phyloP scores from a whole-genome alignment of 306 rosid genomes.

The Sophora flavescens region DNA sequence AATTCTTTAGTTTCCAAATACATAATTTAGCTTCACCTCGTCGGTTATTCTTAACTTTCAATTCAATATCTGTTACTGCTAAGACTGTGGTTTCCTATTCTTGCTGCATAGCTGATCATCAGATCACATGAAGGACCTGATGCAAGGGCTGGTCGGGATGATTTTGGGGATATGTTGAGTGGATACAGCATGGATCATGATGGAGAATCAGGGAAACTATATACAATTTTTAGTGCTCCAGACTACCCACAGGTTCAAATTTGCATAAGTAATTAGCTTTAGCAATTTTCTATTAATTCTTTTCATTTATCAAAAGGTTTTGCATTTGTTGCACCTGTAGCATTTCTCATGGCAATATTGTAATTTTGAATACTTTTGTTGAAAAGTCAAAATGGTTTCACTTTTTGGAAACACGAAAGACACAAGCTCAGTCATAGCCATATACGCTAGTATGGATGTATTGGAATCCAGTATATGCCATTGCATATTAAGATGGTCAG shows the following conservation, averaged over 20 bases:
- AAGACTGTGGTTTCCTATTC: slow-evolving; percentile 38
- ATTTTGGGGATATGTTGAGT: slow-evolving; percentile 76
- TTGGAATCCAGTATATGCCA: slow-evolving; percentile 22
- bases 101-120: slow-evolving; percentile 78
- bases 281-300: slow-evolving; percentile 28
- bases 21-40: neutral
- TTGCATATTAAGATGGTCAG: slow-evolving; percentile 11
- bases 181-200: slow-evolving; percentile 89
- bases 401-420: slow-evolving; percentile 36
- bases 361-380: slow-evolving; percentile 11
- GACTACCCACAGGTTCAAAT: slow-evolving; percentile 84
- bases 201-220: slow-evolving; percentile 80
- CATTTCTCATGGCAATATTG: slow-evolving; percentile 23
- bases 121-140: slow-evolving; percentile 96
- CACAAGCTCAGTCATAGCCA: slow-evolving; percentile 20
- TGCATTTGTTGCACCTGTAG: slow-evolving; percentile 21
- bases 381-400: slow-evolving; percentile 1
- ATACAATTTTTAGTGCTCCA: slow-evolving; percentile 88
- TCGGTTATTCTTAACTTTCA: slow-evolving; percentile 20
- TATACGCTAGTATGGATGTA: slow-evolving; percentile 15
- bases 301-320: slow-evolving; percentile 30
- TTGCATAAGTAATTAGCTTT: slow-evolving; percentile 36
- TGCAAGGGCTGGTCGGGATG: slow-evolving; percentile 72
- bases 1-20: slow-evolving; percentile 1
- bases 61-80: slow-evolving; percentile 18